These are phyloP conservation scores for Oenanthe javanica DNA, from an alignment of 140 eudicot genomes.

Conservation along the genomic window DNA sequence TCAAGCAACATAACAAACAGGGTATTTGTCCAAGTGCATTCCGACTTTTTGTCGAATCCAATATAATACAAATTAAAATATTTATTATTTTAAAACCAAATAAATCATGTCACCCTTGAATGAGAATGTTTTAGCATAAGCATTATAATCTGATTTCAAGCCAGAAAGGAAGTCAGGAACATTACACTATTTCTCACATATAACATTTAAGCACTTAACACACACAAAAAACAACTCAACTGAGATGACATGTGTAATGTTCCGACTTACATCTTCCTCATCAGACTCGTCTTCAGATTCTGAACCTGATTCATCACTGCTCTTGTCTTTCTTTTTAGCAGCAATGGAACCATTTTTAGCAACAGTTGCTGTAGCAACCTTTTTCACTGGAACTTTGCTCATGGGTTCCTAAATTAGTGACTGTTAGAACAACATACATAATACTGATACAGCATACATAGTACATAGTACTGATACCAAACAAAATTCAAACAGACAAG, in stretches of 20 bases:
- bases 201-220: no score
- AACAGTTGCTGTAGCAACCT: not conserved
- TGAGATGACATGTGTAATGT: not conserved
- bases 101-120: not conserved
- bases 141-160: not conserved
- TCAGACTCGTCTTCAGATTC: conserved; percentile 7
- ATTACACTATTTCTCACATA: not conserved
- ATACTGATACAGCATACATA: not conserved
- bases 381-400: conserved; percentile 3
- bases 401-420: not conserved
- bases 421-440: no score
- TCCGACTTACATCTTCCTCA: conserved; percentile 13
- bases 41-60: not conserved
- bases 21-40: not conserved
- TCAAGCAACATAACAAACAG: not conserved
- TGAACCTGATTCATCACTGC: conserved; percentile 18
- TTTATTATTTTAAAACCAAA: not conserved
- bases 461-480: not conserved
- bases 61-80: not conserved
- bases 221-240: not conserved
- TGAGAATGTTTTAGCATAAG: no score
- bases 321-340: conserved; percentile 12
- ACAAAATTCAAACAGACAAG: not conserved
- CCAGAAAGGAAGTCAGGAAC: no score
- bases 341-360: conserved; percentile 8